Evolutionary conservation across 2,329 filamentous ascomycete species (phyloP).

Genomic region (Plenodomus lindquistii): DNA sequence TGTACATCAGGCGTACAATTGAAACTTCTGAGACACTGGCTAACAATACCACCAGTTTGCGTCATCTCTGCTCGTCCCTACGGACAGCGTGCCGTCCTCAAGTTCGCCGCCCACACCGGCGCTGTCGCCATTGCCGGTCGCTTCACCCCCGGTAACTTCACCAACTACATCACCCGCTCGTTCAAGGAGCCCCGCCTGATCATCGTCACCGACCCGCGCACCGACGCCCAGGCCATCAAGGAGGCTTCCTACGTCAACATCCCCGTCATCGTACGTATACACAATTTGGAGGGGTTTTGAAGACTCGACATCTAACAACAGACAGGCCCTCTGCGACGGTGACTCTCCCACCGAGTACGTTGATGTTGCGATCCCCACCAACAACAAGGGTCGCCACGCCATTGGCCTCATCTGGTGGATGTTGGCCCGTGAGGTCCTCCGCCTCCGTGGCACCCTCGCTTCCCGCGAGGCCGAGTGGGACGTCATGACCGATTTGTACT

Average conservation of each 20-base stretch:
- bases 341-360: slow-evolving; percentile 99
- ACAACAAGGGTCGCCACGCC: slow-evolving; percentile 99
- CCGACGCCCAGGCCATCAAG: slow-evolving; percentile 99
- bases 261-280: slow-evolving; percentile 73
- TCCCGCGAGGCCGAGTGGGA: slow-evolving; percentile 98
- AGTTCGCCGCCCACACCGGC: slow-evolving; percentile 98
- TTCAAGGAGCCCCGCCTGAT: slow-evolving; percentile 99
- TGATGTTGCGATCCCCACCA: slow-evolving; percentile 99
- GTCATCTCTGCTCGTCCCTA: slow-evolving; percentile 99
- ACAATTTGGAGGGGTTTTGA: not conserved
- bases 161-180: slow-evolving; percentile 99
- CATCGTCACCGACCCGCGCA: slow-evolving; percentile 98
- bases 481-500: slow-evolving; percentile 99
- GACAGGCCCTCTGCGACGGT: slow-evolving; percentile 88
- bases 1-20: not conserved
- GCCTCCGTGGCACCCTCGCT: slow-evolving; percentile 94
- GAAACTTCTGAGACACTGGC: slow-evolving; percentile 4
- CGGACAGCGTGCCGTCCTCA: slow-evolving; percentile 98
- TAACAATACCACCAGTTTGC: slow-evolving; percentile 49
- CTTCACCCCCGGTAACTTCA: slow-evolving; percentile 99
- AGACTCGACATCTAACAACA: slow-evolving; percentile 8
- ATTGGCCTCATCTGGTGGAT: slow-evolving; percentile 99
- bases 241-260: slow-evolving; percentile 99
- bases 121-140: slow-evolving; percentile 97
- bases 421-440: slow-evolving; percentile 98